Evolutionary conservation across 805 yeast species (phyloP).

Genomic region (Lachancea thermotolerans): DNA sequence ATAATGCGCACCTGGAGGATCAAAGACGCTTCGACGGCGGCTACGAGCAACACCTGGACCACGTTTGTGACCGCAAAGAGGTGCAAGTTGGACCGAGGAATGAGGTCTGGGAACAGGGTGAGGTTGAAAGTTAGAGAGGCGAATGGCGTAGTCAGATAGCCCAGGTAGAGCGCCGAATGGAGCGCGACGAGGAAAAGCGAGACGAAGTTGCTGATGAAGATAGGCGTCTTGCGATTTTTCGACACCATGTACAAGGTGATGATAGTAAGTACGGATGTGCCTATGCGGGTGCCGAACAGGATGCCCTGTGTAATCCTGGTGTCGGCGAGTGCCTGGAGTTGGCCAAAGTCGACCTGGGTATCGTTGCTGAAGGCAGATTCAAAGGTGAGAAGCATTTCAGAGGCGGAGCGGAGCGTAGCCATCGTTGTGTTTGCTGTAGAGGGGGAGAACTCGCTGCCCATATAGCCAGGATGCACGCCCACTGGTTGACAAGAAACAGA

Average conservation of each 20-base stretch:
- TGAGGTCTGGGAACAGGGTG: conserved; percentile 40
- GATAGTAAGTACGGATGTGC: conserved; percentile 44
- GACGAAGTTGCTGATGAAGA: conserved; percentile 64
- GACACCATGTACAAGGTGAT: conserved; percentile 43
- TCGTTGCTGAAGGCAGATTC: conserved; percentile 38
- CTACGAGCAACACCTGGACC: conserved; percentile 52
- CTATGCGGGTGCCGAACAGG: conserved; percentile 53
- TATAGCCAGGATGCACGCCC: not conserved
- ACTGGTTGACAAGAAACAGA: not conserved
- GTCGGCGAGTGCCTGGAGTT: conserved; percentile 36
- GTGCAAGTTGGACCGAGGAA: conserved; percentile 35
- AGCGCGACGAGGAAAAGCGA: conserved; percentile 51
- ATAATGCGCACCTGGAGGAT: conserved; percentile 67
- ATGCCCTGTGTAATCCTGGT: conserved; percentile 35
- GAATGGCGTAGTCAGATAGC: conserved; percentile 47
- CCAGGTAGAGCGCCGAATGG: conserved; percentile 54
- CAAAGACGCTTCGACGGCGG: conserved; percentile 57
- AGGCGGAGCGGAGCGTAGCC: not conserved
- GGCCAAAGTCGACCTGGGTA: conserved; percentile 33
- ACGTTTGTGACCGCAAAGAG: conserved; percentile 57
- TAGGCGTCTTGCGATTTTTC: conserved; percentile 52
- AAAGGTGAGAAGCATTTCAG: conserved; percentile 18
- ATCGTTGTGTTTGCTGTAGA: not conserved
- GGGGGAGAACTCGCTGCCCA: not conserved
- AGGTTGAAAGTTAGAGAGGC: conserved; percentile 41